phyloP scores from a whole-genome alignment of 768 basidiomycete genomes.

The Neoboletus brunneissimus region DNA sequence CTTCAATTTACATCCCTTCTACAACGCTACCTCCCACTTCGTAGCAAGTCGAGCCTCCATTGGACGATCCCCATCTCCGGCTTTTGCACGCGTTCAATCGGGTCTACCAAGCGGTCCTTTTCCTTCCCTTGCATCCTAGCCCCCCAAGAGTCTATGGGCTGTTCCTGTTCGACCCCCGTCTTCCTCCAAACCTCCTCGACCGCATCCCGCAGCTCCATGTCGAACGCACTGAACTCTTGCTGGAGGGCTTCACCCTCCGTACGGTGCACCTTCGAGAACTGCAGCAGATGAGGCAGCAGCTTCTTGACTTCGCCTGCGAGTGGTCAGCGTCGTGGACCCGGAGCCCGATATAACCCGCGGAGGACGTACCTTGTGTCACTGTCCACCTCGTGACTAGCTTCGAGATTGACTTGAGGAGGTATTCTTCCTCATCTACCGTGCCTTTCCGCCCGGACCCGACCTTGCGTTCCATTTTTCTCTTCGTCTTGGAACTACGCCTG shows the following conservation, averaged over 20 bases:
- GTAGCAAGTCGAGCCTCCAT: conserved; percentile 28
- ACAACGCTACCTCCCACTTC: neutral
- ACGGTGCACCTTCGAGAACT: conserved; percentile 65
- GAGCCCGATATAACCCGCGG: no score
- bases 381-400: conserved; percentile 69
- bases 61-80: conserved; percentile 34
- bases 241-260: conserved; percentile 68
- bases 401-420: conserved; percentile 77
- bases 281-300: conserved; percentile 74
- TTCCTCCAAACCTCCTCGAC: conserved; percentile 69
- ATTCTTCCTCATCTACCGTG: conserved; percentile 94
- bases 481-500: conserved; percentile 77
- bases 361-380: conserved; percentile 53
- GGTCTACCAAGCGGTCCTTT: conserved; percentile 45
- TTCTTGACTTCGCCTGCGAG: conserved; percentile 59
- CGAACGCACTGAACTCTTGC: conserved; percentile 52
- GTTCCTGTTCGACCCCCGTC: conserved; percentile 27
- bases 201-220: conserved; percentile 50
- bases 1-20: no score
- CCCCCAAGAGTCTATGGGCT: conserved; percentile 45
- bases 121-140: conserved; percentile 53
- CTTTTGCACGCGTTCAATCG: conserved; percentile 51
- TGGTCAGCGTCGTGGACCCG: neutral
- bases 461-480: conserved; percentile 83
- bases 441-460: conserved; percentile 88